Evolutionary conservation across 306 rosid genomes (phyloP), one percentile per base, ranked within the genome.

Genomic region (Trifolium subterraneum): DNA sequence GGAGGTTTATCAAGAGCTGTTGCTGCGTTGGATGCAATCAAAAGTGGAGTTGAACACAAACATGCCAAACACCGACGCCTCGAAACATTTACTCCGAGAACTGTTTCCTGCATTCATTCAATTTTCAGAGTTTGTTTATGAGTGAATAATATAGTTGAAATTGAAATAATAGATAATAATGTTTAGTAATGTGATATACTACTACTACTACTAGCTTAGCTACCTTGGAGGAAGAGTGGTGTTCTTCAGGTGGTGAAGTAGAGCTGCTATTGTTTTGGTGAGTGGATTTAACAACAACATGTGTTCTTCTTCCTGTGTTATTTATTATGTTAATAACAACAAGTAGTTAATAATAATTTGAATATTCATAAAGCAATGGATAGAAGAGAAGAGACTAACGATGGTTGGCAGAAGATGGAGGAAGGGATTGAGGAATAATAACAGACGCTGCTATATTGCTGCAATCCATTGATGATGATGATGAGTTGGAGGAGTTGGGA

Each of bases 1-100:
- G 96, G 85, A 0, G 96, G 87, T 81, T 63, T 88, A 29, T 92
- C 90, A 68, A 72, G 60, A 52, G 96, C 90, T n/a, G 15, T 56
- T 61, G 96, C 93, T 22, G 78, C 61, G 18, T 81, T 55, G 62
- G 31, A 58, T 60, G 67, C 74, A 45, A 82, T 79, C 64, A 89
- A 83, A 44, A 83, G 81, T 42, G 74, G 68, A 56, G 88, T 78
- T 33, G 96, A 86, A 78, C 96, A 88, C 51, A 94, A 29, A 81
- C 94, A 90, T 25, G 90, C 71, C 55, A 94, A 86, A 83, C 92
- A 94, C 48, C 61, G 14, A 23, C 98, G 90, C 70, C 98, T 91
- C 27, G 91, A 84, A 78, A 91, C 77, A 55, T 75, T 45, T 27
- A 22, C 78, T 91, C 96, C 84, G 90, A n/a, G n/a, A n/a, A n/a